Base-by-base conservation (phyloP, 371 early-diverging fungal species). In the Blastocladiella emersonii region DNA sequence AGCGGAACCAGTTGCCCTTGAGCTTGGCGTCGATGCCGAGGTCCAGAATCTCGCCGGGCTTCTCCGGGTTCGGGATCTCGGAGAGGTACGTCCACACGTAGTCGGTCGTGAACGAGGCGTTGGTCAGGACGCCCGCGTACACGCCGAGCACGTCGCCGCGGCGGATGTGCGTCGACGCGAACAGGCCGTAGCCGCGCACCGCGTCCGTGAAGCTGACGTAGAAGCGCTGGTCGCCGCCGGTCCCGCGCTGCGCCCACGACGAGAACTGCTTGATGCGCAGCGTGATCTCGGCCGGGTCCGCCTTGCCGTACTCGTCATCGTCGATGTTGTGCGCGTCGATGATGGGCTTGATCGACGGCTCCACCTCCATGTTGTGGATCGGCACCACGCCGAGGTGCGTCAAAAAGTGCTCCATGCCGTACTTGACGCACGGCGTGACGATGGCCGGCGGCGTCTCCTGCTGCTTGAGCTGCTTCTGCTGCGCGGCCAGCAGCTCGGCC, bases 1-100 rank as follows among this genome's bases (percentile, higher is more conserved):
- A 59, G 25, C 59, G 59, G 59, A 59, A 59, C 59, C 59, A 59
- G 43, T 59, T 59, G 37, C 59, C 59, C 25, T 27, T n/a, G 13
- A 15, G 17, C 17, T 59, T 59, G 1, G 59, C 59, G 19, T 59
- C 59, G 8, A 59, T 37, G 5, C 37, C 34, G 25, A 59, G 21
- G 3, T 59, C 37, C 37, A 59, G 1, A 27, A 30, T 19, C 15
- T 32, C 32, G 0, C 59, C 59, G n/a, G 27, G 12, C 17, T 4
- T 21, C 21, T 4, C 10, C 13, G 34, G 30, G 27, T 27, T 12
- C 15, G 10, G 15, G 25, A 25, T 48, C 1, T 43, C 44, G 15
- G 59, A 59, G 25, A 25, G 37, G 37, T 59, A 59, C 32, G 59
- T 34, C 59, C 59, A 59, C 59, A 13, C 44, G 59, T 59, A 59